These are phyloP conservation scores for Rosa persica DNA, from an alignment of 306 rosid genomes.

Conservation along the genomic window DNA sequence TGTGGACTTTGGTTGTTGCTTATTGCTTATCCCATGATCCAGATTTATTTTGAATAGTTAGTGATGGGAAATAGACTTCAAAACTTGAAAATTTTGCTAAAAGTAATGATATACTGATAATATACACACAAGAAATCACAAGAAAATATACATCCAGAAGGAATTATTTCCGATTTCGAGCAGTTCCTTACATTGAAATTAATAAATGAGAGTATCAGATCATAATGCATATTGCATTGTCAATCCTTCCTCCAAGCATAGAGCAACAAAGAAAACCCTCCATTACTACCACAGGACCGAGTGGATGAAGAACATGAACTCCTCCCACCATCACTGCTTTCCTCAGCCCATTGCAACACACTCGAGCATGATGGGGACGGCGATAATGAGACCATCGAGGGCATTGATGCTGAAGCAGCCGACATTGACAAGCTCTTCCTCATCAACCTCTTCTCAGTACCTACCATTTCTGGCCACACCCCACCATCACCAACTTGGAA, in stretches of 20 bases:
- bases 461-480: constrained; percentile 77
- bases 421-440: constrained; percentile 49
- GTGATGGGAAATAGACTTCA: constrained; percentile 2
- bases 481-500: constrained; percentile 76
- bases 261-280: constrained; percentile 69
- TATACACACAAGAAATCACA: constrained; percentile 1
- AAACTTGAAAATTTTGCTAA: background rate
- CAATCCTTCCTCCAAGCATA: constrained; percentile 75
- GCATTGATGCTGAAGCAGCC: constrained; percentile 25
- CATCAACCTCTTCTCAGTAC: constrained; percentile 67
- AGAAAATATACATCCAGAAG: constrained; percentile 5
- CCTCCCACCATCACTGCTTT: constrained; percentile 73
- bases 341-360: constrained; percentile 87
- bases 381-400: constrained; percentile 20
- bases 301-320: constrained; percentile 81
- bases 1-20: background rate
- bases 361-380: constrained; percentile 48
- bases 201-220: background rate
- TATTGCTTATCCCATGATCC: background rate
- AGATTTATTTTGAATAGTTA: background rate
- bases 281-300: constrained; percentile 55
- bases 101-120: no score
- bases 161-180: constrained; percentile 1
- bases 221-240: constrained; percentile 13
- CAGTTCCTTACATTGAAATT: background rate